phyloP scores from a whole-genome alignment of 108 stramenopile genomes.

The Stephanodiscus minutulus region DNA sequence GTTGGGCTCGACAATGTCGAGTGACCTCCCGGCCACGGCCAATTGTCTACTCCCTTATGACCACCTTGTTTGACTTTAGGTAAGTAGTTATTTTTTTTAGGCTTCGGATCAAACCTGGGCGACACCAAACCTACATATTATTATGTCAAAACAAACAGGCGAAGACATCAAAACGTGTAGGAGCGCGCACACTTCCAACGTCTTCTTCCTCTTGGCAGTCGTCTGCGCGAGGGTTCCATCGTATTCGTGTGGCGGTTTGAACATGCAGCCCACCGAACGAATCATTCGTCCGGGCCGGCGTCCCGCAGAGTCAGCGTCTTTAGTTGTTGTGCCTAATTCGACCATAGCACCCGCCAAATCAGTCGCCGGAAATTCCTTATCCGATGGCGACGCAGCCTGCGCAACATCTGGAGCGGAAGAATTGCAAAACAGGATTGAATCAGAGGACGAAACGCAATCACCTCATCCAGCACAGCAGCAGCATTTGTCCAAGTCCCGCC shows the following conservation, averaged over 20 bases:
- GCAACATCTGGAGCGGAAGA: neutral
- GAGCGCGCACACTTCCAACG: no score
- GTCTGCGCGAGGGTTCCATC: neutral
- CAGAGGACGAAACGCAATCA: neutral
- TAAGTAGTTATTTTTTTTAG: no score
- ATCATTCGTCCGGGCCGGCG: neutral
- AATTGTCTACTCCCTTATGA: no score
- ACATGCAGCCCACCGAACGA: neutral
- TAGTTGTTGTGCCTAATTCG: neutral
- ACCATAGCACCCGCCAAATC: neutral
- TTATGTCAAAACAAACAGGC: no score
- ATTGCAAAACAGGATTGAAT: neutral
- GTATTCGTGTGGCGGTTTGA: neutral
- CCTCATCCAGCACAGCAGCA: conserved; percentile 46
- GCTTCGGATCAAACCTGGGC: no score
- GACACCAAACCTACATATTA: no score
- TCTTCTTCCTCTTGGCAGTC: neutral
- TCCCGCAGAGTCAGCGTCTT: no score
- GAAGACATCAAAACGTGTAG: no score
- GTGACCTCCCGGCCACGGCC: no score
- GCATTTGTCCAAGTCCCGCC: conserved; percentile 68
- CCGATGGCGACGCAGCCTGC: neutral
- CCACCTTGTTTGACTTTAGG: no score
- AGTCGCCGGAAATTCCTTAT: neutral
- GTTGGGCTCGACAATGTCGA: no score